Base-by-base conservation (phyloP, 352 stramenopile species). In the Pythium oligandrum region DNA sequence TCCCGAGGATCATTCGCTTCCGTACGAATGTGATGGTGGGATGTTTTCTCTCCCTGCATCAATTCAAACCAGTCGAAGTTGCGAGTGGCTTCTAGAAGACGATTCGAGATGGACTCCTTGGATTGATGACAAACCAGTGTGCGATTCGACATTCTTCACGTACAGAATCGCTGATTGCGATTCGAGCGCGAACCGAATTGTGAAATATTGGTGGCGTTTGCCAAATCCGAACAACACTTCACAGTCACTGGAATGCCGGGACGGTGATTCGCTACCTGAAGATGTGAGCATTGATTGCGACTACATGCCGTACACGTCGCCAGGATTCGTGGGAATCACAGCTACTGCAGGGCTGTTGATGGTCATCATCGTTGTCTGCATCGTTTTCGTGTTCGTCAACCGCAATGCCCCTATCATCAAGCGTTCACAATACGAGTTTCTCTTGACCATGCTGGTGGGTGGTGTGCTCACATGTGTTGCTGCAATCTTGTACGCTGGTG, bases 361-460 rank as follows among this genome's bases (percentile, higher is more conserved):
- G 0, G 6, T 61, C 0, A 1, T 76, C 0, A 37, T 76, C 0
- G 6, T 52, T 1, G 49, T 48, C 8, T 42, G 44, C 4, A 66
- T 71, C 0, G 57, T 49, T 3, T 71, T 83, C 30, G 70, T 86
- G 4, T 54, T 70, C 7, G 46, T 55, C 8, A 60, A 75, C 39
- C 73, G 77, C 1, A 40, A 78, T 0, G 51, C 53, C 9, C 70
- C 74, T 2, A 65, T 83, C 30, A 64, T 86, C 53, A 86, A 84
- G 53, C 72, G 77, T 31, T 85, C 74, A 0, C 77, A 88, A 54
- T 83, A 70, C 43, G 64, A 83, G 46, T 71, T 88, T 35, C 57
- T 88, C 0, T 43, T 75, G 36, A 59, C 67, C 9, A 69, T 88
- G 55, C 44, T 88, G 3, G 53, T 72, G 6, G 77, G 74, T 2